These are phyloP conservation scores for Sphaerulina vaccinii DNA, from an alignment of 2,329 filamentous ascomycete genomes.

Conservation along the genomic window DNA sequence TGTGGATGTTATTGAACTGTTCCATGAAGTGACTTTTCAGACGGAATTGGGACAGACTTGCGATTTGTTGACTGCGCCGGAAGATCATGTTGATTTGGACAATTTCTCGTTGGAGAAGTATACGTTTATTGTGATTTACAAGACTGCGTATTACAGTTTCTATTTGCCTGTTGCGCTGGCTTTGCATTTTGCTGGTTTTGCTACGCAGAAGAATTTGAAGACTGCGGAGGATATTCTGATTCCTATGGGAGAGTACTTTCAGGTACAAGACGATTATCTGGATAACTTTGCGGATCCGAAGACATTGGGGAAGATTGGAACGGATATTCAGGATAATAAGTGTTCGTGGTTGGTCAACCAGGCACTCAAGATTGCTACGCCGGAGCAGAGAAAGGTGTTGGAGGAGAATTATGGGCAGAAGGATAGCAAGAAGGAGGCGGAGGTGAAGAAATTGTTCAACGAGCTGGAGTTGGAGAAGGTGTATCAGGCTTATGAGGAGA, in stretches of 20 bases:
- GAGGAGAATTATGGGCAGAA: conserved; percentile 95
- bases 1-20: conserved; percentile 88
- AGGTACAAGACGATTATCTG: conserved; percentile 97
- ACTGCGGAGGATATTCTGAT: conserved; percentile 89
- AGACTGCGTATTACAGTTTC: conserved; percentile 99
- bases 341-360: conserved; percentile 98
- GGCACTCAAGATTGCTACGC: conserved; percentile 74
- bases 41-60: conserved; percentile 94
- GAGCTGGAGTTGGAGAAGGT: conserved; percentile 80
- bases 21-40: conserved; percentile 91
- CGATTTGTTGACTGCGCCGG: conserved; percentile 91
- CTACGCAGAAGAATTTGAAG: conserved; percentile 84
- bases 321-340: conserved; percentile 99
- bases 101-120: conserved; percentile 97
- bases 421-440: conserved; percentile 76
- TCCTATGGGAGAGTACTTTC: conserved; percentile 97
- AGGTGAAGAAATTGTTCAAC: conserved; percentile 83
- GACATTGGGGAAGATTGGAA: conserved; percentile 96
- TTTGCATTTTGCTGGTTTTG: conserved; percentile 78
- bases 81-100: conserved; percentile 86
- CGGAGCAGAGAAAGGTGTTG: conserved; percentile 82
- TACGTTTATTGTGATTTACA: conserved; percentile 98
- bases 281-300: conserved; percentile 94
- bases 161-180: conserved; percentile 94
- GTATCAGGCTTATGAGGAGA: conserved; percentile 89